These are phyloP conservation scores for Paracorniculantispora psalliotae DNA, from an alignment of 2,329 filamentous ascomycete genomes.

Conservation along the genomic window DNA sequence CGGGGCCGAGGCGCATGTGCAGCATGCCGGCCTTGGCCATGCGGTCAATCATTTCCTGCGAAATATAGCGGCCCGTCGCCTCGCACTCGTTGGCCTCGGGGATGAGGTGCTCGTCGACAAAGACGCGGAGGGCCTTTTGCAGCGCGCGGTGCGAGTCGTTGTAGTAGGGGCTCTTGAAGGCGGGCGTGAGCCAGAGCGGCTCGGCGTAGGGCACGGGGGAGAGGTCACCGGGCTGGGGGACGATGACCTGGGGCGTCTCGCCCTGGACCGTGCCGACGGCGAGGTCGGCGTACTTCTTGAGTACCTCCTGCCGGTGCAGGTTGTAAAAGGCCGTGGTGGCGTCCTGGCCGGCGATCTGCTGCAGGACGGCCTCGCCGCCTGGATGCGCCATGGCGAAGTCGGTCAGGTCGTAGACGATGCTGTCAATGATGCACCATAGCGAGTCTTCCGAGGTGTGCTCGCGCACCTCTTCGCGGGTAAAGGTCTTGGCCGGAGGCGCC, in stretches of 20 bases:
- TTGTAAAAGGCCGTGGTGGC: constrained; percentile 86
- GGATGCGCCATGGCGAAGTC: constrained; percentile 85
- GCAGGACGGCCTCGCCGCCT: constrained; percentile 72
- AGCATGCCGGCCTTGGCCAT: constrained; percentile 72
- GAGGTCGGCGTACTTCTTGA: constrained; percentile 70
- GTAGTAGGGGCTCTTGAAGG: constrained; percentile 77
- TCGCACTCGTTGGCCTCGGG: constrained; percentile 76
- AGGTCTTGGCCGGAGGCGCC: constrained; percentile 42
- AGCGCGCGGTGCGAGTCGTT: constrained; percentile 66
- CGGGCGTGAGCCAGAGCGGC: constrained; percentile 72
- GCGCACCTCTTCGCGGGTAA: constrained; percentile 62
- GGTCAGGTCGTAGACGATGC: constrained; percentile 79
- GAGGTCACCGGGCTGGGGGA: constrained; percentile 64
- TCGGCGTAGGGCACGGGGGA: constrained; percentile 79
- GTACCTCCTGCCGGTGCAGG: constrained; percentile 85
- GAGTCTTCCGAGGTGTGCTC: constrained; percentile 72
- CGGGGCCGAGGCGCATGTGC: constrained; percentile 79
- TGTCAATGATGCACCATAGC: constrained; percentile 80
- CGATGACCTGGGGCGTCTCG: constrained; percentile 70
- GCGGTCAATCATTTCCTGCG: constrained; percentile 66
- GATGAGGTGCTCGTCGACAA: constrained; percentile 65
- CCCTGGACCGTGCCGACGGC: constrained; percentile 70
- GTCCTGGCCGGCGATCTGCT: constrained; percentile 75
- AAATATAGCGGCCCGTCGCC: constrained; percentile 65
- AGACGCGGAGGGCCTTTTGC: constrained; percentile 65